Base-by-base conservation (phyloP, 495 filamentous ascomycete genomes). In the Penicillium antarcticum region DNA sequence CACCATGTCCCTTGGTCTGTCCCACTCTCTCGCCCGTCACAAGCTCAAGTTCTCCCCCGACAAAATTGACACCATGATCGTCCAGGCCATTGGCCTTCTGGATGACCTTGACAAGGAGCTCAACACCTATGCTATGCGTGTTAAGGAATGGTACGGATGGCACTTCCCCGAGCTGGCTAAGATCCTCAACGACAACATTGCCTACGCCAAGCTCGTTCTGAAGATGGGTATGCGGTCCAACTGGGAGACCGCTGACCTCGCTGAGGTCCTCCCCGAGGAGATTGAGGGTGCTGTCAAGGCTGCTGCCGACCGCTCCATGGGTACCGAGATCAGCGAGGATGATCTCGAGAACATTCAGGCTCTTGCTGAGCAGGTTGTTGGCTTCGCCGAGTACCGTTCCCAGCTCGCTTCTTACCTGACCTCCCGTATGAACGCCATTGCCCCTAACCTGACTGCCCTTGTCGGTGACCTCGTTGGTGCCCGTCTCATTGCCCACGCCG, bases 101-200 rank as follows among this genome's bases (percentile, higher is more conserved):
- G 94, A 99, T 68, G 94, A 97, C 57, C 74, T 97, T 35, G 94
- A 99, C 77, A 99, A 99, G 79, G 95, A 99, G 69, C 76, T 99
- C 42, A 99, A 99, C 74, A 92, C 86, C 56, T 97, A 96, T 62
- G 95, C 94, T 58, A 99, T 99, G 94, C 80, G 94, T 65, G 91
- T 97, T 44, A 97, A 96, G 83, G 94, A 99, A 72, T 99, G 94
- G 94, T 99, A 99, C 62, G 94, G 94, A 50, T 99, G 94, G 94
- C 95, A 97, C 74, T 99, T 97, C 77, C 94, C 94, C 18, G 94
- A 99, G 74, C 80, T 99, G 80, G 91, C 87, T 52, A 88, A 88
- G 68, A 97, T 97, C 65, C 80, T 99, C 56, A 95, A 96, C 68
- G 94, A 99, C 80, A 99, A 99, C 72, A 73, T 97, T 45, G 95